These are phyloP conservation scores for Fusarium sp. DNA, from an alignment of 2,329 filamentous ascomycete genomes.

Conservation along the genomic window DNA sequence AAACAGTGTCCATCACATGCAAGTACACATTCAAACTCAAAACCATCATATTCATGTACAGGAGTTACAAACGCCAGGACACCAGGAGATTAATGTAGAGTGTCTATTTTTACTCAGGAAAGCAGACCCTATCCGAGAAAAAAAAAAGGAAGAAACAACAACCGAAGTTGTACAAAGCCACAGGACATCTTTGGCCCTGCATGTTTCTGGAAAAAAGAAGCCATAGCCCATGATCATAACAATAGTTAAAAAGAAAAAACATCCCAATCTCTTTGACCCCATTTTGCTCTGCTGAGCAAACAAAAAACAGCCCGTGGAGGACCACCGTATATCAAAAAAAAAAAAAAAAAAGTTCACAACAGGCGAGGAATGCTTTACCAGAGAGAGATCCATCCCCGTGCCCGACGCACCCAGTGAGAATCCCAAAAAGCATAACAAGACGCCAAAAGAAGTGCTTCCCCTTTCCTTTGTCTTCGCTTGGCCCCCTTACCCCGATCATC, in stretches of 20 bases:
- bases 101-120: conserved; percentile 35
- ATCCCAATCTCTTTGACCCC: conserved; percentile 23
- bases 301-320: conserved; percentile 12
- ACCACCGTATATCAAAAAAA: conserved; percentile 24
- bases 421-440: conserved; percentile 25
- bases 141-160: conserved; percentile 22
- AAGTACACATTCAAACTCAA: not conserved
- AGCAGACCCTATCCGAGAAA: conserved; percentile 43
- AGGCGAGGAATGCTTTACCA: conserved; percentile 18
- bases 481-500: conserved; percentile 31
- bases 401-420: conserved; percentile 8
- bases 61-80: not conserved
- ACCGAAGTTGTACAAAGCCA: conserved; percentile 33
- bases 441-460: conserved; percentile 33
- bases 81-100: conserved; percentile 18
- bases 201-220: conserved; percentile 39
- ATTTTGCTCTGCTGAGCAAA: conserved; percentile 11
- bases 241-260: conserved; percentile 16
- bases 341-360: conserved; percentile 31
- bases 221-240: conserved; percentile 45
- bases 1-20: not conserved
- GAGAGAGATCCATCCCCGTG: conserved; percentile 12
- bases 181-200: conserved; percentile 29
- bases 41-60: not conserved
- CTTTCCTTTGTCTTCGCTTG: conserved; percentile 18